Percentiles rank a stretch among this genome's conserved stretches.
These are phyloP conservation scores for Podospora conica DNA, from an alignment of 495 filamentous ascomycete genomes.

Conservation along the genomic window DNA sequence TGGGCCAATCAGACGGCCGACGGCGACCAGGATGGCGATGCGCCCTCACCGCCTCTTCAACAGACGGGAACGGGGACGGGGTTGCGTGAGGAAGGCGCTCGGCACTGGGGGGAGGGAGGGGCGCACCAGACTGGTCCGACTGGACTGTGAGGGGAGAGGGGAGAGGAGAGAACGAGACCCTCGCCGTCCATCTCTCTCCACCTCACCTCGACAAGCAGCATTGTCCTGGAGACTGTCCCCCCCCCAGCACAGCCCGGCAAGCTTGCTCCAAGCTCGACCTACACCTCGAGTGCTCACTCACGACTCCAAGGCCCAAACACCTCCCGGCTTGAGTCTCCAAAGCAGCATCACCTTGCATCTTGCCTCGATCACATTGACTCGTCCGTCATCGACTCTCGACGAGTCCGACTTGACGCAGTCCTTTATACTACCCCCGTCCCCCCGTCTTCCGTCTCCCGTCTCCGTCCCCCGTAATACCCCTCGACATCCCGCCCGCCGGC, in stretches of 20 bases:
- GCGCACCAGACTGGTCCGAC: slow-evolving; percentile 6
- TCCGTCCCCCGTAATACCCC: no score
- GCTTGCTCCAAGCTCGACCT: neutral
- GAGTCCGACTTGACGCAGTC: no score
- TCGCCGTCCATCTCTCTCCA: slow-evolving; percentile 3
- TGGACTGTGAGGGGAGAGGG: neutral
- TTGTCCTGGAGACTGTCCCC: neutral
- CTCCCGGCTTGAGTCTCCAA: neutral
- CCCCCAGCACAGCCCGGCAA: neutral
- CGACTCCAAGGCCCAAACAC: neutral
- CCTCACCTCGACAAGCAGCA: neutral
- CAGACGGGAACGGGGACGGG: slow-evolving; percentile 18
- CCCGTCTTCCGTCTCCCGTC: no score
- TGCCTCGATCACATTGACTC: neutral
- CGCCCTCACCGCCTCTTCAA: slow-evolving; percentile 38
- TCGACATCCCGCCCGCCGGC: slow-evolving; percentile 8
- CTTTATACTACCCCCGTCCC: neutral
- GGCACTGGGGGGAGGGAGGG: slow-evolving; percentile 8
- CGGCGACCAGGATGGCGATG: slow-evolving; percentile 26
- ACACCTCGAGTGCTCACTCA: neutral
- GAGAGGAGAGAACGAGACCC: neutral
- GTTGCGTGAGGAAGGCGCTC: slow-evolving; percentile 16
- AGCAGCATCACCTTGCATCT: neutral
- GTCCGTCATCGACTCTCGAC: neutral
- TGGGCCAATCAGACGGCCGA: slow-evolving; percentile 25